Percentiles rank a stretch among this genome's conserved stretches.
phyloP scores from a whole-genome alignment of 176 grass and related monocot genomes.

The Bothriochloa decipiens region DNA sequence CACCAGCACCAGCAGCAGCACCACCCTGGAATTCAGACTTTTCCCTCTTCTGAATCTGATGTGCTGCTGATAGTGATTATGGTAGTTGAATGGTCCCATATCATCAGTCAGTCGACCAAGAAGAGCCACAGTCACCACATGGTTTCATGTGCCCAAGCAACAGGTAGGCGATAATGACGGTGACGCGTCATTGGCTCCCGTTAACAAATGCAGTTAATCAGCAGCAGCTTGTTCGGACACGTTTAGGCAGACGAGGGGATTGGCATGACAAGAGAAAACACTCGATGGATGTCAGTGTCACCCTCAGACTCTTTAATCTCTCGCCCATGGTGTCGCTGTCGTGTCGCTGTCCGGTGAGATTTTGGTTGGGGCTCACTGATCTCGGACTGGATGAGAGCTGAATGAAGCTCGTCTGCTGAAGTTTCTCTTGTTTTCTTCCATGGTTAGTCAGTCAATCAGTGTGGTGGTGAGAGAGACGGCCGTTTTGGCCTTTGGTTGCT shows the following conservation, averaged over 20 bases:
- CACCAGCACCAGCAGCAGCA: not conserved
- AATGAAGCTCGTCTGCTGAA: not conserved
- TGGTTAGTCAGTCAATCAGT: constrained; percentile 16
- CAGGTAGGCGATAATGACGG: constrained; percentile 31
- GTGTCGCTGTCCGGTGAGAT: constrained; percentile 14
- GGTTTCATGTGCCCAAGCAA: constrained; percentile 57
- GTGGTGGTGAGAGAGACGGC: not conserved
- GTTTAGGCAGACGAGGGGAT: not conserved
- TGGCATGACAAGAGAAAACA: not conserved
- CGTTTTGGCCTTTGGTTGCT: too few species aligned
- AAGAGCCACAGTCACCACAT: constrained; percentile 4
- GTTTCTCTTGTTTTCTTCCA: not conserved
- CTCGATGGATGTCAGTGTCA: not conserved
- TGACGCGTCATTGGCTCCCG: constrained; percentile 30
- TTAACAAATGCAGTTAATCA: not conserved
- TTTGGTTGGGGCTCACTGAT: not conserved
- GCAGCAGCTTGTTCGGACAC: not conserved
- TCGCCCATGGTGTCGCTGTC: not conserved
- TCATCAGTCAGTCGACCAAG: not conserved
- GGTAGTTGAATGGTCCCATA: constrained; percentile 34
- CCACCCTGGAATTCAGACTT: not conserved
- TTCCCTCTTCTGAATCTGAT: not conserved
- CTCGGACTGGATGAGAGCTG: not conserved
- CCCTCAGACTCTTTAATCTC: not conserved
- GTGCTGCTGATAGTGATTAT: not conserved